A percentile compares a stretch with the other conserved stretches of the same genome.
These are phyloP conservation scores for Datura wrightii DNA, from an alignment of 257 asterid species.

Conservation along the genomic window DNA sequence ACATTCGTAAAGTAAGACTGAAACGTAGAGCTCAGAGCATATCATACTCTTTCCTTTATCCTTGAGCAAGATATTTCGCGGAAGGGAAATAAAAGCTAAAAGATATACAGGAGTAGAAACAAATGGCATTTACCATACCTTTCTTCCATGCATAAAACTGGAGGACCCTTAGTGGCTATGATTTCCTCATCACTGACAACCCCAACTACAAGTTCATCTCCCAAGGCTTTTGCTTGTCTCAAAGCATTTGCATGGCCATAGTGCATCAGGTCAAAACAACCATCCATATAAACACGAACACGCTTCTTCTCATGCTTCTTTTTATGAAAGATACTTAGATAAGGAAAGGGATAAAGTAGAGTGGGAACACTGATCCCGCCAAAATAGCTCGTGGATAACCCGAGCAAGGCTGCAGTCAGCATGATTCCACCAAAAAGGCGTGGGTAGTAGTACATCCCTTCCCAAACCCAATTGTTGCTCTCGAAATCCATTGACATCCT, in stretches of 20 bases:
- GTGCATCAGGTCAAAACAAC: slow-evolving; percentile 97
- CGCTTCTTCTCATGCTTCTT: slow-evolving; percentile 63
- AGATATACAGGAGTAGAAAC: background rate
- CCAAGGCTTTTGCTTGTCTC: slow-evolving; percentile 91
- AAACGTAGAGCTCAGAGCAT: background rate
- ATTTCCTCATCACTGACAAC: slow-evolving; percentile 97
- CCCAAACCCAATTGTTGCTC: slow-evolving; percentile 77
- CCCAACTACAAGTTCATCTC: slow-evolving; percentile 91
- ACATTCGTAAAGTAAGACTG: slow-evolving; percentile 3
- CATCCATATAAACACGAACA: slow-evolving; percentile 95
- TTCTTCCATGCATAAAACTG: slow-evolving; percentile 87
- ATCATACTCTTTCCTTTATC: slow-evolving; percentile 7
- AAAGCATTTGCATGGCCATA: slow-evolving; percentile 98
- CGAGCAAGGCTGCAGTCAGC: slow-evolving; percentile 88
- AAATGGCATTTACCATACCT: slow-evolving; percentile 51
- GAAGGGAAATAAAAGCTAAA: background rate
- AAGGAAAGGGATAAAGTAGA: slow-evolving; percentile 69
- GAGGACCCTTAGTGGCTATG: slow-evolving; percentile 84
- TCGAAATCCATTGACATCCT: slow-evolving; percentile 71
- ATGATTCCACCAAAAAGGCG: slow-evolving; percentile 90
- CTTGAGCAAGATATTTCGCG: slow-evolving; percentile 12
- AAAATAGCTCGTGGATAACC: slow-evolving; percentile 82
- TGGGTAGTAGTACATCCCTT: slow-evolving; percentile 77
- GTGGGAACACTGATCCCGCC: slow-evolving; percentile 70
- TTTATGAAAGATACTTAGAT: slow-evolving; percentile 67